Evolutionary conservation across 75 land plant genomes (phyloP).

Genomic region (Larix kaempferi): DNA sequence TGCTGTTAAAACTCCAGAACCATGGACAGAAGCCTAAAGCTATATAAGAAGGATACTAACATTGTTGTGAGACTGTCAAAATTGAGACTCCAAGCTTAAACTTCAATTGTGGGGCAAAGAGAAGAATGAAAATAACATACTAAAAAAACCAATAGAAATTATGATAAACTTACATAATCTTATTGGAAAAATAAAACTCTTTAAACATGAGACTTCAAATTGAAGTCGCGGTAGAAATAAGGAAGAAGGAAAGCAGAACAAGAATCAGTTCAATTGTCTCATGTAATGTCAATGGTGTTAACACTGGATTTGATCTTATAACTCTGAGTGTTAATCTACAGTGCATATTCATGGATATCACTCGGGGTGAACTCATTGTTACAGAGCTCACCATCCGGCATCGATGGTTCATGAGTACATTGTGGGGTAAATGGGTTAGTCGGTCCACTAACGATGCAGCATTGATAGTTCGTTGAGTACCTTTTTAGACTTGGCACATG

Average conservation of each 20-base stretch:
- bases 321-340: too few species aligned
- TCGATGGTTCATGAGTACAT: too few species aligned
- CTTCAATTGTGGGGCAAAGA: not conserved
- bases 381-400: too few species aligned
- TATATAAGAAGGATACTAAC: not conserved
- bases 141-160: not conserved
- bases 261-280: not conserved
- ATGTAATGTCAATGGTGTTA: not conserved
- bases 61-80: not conserved
- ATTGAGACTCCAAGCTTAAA: not conserved
- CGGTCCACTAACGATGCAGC: too few species aligned
- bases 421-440: too few species aligned
- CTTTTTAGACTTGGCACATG: too few species aligned
- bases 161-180: not conserved
- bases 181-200: not conserved
- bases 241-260: not conserved
- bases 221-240: not conserved
- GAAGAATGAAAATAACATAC: not conserved
- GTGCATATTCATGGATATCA: too few species aligned
- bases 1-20: not conserved
- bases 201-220: not conserved
- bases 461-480: too few species aligned
- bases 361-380: too few species aligned
- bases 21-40: not conserved
- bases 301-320: too few species aligned